phyloP scores from a whole-genome alignment of 345 rosid genomes.

The Linum trigynum region DNA sequence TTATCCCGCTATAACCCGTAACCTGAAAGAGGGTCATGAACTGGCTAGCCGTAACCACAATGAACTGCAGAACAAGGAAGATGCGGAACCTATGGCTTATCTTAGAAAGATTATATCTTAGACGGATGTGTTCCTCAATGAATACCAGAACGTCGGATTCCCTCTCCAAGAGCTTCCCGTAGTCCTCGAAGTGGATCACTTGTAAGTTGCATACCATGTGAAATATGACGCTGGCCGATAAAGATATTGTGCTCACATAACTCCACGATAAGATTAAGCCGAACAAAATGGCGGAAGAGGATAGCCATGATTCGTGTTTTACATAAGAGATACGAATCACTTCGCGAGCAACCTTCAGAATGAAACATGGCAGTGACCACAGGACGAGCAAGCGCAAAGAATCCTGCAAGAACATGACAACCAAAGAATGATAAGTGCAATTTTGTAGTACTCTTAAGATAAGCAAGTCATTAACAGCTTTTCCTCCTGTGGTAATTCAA shows the following conservation, averaged over 20 bases:
- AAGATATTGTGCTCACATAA: constrained; percentile 52
- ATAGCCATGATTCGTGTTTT: constrained; percentile 55
- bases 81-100: constrained; percentile 95
- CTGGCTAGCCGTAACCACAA: constrained; percentile 71
- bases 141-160: constrained; percentile 55
- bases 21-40: constrained; percentile 64
- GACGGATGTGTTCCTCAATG: constrained; percentile 66
- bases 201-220: constrained; percentile 88
- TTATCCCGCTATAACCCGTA: constrained; percentile 53
- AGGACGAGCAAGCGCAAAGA: constrained; percentile 48
- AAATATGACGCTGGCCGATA: constrained; percentile 69
- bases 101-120: constrained; percentile 70
- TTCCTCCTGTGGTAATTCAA: too few relatives aligned
- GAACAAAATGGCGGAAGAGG: constrained; percentile 43
- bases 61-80: constrained; percentile 65
- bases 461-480: too few relatives aligned
- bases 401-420: constrained; percentile 29
- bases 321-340: constrained; percentile 40
- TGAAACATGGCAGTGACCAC: constrained; percentile 72
- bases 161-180: constrained; percentile 53
- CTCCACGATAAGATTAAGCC: constrained; percentile 66
- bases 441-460: background rate
- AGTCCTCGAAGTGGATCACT: constrained; percentile 81
- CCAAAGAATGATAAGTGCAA: background rate
- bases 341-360: constrained; percentile 58